A percentile compares a stretch with the other conserved stretches of the same genome.
Conservation (phyloP, 192 early-diverging fungal species). For the Blastocladiella britannica region DNA sequence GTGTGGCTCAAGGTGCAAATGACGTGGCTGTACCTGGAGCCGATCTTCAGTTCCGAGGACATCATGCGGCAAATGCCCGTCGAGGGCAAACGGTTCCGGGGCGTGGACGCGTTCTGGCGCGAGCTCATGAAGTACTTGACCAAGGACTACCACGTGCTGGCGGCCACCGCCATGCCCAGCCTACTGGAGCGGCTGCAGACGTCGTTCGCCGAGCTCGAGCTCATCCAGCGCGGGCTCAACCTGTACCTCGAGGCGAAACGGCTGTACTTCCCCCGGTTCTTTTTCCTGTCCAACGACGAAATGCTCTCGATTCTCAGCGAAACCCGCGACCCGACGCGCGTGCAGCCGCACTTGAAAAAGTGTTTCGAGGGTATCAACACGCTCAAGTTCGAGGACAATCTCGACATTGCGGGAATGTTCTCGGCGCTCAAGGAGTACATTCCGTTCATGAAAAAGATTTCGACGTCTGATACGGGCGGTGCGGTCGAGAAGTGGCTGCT, state of each 20-base stretch:
- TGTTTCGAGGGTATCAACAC: conserved; percentile 94
- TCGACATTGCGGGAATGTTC: conserved; percentile 55
- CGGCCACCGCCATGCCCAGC: conserved; percentile 74
- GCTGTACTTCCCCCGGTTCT: conserved; percentile 93
- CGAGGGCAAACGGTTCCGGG: conserved; percentile 82
- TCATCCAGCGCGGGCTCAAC: conserved; percentile 95
- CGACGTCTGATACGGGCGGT: conserved; percentile 55
- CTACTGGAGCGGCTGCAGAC: conserved; percentile 90
- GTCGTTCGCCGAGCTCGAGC: conserved; percentile 66
- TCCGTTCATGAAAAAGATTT: conserved; percentile 46
- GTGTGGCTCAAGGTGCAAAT: conserved; percentile 99
- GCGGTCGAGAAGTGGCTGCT: conserved; percentile 96
- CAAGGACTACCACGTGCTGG: conserved; percentile 88
- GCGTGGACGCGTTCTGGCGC: conserved; percentile 94
- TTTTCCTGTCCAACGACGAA: conserved; percentile 99
- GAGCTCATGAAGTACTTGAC: conserved; percentile 97
- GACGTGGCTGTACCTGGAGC: conserved; percentile 99
- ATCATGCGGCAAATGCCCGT: conserved; percentile 92
- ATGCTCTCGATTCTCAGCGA: conserved; percentile 99
- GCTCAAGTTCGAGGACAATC: conserved; percentile 51
- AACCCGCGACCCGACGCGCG: conserved; percentile 76
- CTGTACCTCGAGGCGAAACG: conserved; percentile 96
- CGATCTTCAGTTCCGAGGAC: conserved; percentile 90
- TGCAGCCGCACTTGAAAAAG: conserved; percentile 98
- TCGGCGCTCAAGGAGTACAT: conserved; percentile 91